phyloP scores from a whole-genome alignment of 305 asterid genomes.

The Solanum hybrid region DNA sequence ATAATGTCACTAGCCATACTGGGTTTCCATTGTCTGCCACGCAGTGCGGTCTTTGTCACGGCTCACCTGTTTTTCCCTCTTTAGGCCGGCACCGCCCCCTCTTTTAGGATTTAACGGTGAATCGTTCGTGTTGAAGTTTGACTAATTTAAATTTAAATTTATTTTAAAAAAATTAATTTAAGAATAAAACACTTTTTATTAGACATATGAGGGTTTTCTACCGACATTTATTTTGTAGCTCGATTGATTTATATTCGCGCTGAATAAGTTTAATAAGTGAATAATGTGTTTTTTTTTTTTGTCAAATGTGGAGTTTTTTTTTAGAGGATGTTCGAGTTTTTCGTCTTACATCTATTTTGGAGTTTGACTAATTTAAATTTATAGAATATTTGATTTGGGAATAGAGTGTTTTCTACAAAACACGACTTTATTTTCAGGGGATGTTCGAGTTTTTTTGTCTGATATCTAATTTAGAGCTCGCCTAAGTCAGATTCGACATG shows the following conservation, averaged over 20 bases:
- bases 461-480: neutral
- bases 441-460: no score
- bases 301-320: neutral
- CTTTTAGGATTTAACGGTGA: neutral
- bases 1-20: neutral
- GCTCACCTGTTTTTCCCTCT: conserved; percentile 17
- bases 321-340: neutral
- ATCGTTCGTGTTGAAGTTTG: no score
- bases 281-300: neutral
- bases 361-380: neutral
- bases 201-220: neutral
- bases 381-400: neutral
- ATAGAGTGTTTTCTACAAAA: no score
- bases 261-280: neutral
- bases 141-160: neutral
- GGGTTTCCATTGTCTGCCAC: conserved; percentile 9
- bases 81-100: conserved; percentile 58
- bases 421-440: neutral
- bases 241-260: neutral
- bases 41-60: conserved; percentile 40
- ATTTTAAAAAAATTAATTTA: no score
- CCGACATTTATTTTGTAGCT: neutral
- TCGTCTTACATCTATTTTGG: accelerated
- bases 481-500: accelerated
- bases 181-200: no score